Conservation (phyloP, 345 rosid genomes). For the Syzygium aqueum region DNA sequence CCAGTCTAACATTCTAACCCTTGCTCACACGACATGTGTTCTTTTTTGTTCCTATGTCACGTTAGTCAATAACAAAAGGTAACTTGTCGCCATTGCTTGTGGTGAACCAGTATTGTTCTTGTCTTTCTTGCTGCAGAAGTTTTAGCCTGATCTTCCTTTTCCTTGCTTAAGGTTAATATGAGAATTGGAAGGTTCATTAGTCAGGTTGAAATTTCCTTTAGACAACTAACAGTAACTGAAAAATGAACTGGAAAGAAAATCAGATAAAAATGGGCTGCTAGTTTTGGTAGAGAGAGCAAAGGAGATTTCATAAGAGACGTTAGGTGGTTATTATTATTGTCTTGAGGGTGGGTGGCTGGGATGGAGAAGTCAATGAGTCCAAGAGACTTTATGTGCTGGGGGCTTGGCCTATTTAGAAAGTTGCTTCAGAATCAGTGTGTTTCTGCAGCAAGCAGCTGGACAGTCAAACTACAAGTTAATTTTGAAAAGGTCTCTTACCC, state of each 20-base stretch:
- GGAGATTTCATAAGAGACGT: background rate
- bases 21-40: background rate
- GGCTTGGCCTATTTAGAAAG: background rate
- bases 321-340: background rate
- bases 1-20: background rate
- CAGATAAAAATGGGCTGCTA: background rate
- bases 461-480: background rate
- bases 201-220: background rate
- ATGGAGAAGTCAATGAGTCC: background rate
- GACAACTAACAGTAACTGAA: background rate
- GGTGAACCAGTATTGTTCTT: background rate
- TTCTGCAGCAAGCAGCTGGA: background rate
- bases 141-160: background rate
- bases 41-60: background rate
- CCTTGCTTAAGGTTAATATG: background rate
- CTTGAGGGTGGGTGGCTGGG: background rate
- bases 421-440: background rate
- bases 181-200: background rate
- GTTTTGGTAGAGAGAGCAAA: background rate
- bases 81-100: background rate
- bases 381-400: background rate
- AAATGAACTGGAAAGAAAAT: background rate
- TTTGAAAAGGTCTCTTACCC: background rate
- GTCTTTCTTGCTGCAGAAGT: background rate
- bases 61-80: background rate